Evolutionary conservation across 257 asterid species (phyloP), one percentile per base, ranked within the genome.

Genomic region (Solanum paucissectum): DNA sequence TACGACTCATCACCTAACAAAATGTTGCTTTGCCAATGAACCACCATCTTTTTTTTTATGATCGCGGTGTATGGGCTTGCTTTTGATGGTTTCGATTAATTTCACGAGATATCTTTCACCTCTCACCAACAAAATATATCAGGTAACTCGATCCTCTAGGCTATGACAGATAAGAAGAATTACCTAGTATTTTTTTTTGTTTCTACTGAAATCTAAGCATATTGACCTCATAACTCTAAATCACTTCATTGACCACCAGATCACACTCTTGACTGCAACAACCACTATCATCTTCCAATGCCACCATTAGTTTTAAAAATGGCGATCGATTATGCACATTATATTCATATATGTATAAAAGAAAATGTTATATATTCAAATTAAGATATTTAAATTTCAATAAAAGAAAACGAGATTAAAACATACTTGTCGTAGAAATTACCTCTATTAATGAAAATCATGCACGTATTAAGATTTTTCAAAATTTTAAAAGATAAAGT

Each of bases 51-150:
- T 12, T 12, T 46, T 46, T 46, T 46, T 46, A 46, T 46, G 55
- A 46, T 46, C 18, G 2, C 6, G 20, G 7, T 46, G 20, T 46
- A 20, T 55, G 4, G 25, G 1, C 5, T 20, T 7, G n/a, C 5
- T 55, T 55, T 55, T 55, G 12, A 1, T 20, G 25, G 5, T 3
- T 55, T 55, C 25, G 0, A 55, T 3, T 55, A 55, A 55, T 55
- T 55, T 0, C 0, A 55, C 1, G 11, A 55, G 2, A 20, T 55
- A 55, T 7, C 0, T 55, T 7, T 55, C 64, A 55, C n/a, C 4
- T 3, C 4, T 7, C 25, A 20, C 2, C 12, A 7, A 0, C 0
- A 55, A 20, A 3, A 7, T 55, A 0, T 55, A 55, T 1, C 9
- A 20, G 0, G 2, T 55, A 7, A 20, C 25, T 55, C 12, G 1